These are phyloP conservation scores for Rhynchospora pubera DNA, from an alignment of 176 grass and related monocot genomes.

Conservation along the genomic window DNA sequence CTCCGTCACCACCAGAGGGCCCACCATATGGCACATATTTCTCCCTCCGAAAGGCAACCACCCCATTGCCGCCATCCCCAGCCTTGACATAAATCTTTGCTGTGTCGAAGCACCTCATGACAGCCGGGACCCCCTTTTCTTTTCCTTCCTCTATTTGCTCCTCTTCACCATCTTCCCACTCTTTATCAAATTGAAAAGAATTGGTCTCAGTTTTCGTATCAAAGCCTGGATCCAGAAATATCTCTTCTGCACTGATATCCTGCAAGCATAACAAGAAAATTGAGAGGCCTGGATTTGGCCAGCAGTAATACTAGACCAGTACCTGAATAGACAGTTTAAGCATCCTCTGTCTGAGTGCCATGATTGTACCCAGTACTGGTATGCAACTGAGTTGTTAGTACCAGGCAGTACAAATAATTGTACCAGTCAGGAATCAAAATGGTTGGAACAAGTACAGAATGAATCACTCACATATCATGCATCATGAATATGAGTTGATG, in stretches of 20 bases:
- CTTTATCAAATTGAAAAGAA: constrained; percentile 11
- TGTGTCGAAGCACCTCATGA: constrained; percentile 95
- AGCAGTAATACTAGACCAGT: neutral
- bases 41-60: constrained; percentile 86
- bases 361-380: neutral
- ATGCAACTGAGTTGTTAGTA: neutral
- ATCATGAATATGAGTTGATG: neutral
- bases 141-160: constrained; percentile 41
- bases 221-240: constrained; percentile 11
- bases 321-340: neutral
- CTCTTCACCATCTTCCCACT: constrained; percentile 10
- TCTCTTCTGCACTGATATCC: neutral
- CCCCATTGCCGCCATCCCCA: constrained; percentile 86
- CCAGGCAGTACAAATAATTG: neutral
- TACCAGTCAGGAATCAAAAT: neutral
- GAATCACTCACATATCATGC: neutral
- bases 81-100: constrained; percentile 87
- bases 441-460: neutral
- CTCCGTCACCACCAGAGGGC: constrained; percentile 89
- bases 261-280: neutral
- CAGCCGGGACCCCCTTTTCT: constrained; percentile 88
- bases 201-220: constrained; percentile 11
- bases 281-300: neutral
- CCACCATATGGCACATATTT: constrained; percentile 87
- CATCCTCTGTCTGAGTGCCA: neutral